phyloP scores from a whole-genome alignment of 192 early-diverging fungal species.

The Backusella luteola region DNA sequence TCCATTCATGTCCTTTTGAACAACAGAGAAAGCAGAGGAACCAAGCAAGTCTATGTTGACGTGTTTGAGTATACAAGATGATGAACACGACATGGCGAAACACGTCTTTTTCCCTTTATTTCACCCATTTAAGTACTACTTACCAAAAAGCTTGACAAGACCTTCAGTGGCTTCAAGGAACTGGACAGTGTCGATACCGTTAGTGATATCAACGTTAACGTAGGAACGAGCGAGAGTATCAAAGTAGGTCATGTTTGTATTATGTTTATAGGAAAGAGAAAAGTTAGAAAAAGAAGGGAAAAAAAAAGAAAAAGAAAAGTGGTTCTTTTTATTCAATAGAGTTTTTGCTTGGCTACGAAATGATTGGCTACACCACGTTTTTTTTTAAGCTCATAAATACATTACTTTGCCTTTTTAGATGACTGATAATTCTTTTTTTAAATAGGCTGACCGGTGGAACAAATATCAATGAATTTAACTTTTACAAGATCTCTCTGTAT shows the following conservation, averaged over 20 bases:
- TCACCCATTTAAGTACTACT: background rate
- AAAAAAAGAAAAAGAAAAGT: background rate
- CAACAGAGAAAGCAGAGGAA: conserved; percentile 74
- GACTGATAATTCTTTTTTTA: no score
- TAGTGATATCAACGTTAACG: conserved; percentile 61
- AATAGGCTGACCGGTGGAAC: no score
- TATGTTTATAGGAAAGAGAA: background rate
- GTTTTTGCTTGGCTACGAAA: background rate
- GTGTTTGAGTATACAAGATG: background rate
- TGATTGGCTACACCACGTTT: background rate
- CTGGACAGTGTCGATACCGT: conserved; percentile 68
- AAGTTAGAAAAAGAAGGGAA: background rate
- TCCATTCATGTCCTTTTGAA: conserved; percentile 90
- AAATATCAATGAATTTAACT: no score
- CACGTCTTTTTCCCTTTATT: background rate
- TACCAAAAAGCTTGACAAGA: conserved; percentile 76
- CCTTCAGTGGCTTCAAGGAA: conserved; percentile 81
- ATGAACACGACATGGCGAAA: background rate
- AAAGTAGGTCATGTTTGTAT: conserved; percentile 52
- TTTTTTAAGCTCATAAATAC: background rate
- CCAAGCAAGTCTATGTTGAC: conserved; percentile 58
- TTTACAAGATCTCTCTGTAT: no score
- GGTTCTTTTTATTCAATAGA: background rate
- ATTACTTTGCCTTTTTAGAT: background rate
- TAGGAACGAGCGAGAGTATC: conserved; percentile 64